phyloP scores from a whole-genome alignment of 768 basidiomycete genomes.

The Paxillus involutus region DNA sequence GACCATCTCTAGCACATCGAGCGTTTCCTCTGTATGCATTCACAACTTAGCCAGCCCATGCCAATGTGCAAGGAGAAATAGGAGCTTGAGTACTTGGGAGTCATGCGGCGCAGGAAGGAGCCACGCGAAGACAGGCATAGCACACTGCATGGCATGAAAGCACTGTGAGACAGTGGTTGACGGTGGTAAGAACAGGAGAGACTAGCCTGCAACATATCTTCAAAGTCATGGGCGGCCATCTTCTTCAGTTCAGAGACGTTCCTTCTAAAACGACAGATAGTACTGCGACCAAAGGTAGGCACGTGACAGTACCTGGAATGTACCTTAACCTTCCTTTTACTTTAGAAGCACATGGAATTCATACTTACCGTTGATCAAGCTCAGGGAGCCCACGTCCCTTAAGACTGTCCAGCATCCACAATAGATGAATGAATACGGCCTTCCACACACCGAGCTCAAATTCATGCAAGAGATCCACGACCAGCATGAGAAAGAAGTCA shows the following conservation, averaged over 20 bases:
- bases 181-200: not conserved
- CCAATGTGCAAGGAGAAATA: not conserved
- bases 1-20: not conserved
- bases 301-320: too few species aligned
- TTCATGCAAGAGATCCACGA: too few species aligned
- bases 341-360: not conserved
- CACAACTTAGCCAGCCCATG: slow-evolving; percentile 28
- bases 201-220: not conserved
- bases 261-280: too few species aligned
- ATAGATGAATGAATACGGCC: slow-evolving; percentile 32
- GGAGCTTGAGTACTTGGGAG: slow-evolving; percentile 3
- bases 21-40: slow-evolving; percentile 17
- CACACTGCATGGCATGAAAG: slow-evolving; percentile 16
- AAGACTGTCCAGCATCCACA: slow-evolving; percentile 29
- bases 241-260: too few species aligned
- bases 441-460: slow-evolving; percentile 39
- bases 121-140: slow-evolving; percentile 32
- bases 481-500: too few species aligned
- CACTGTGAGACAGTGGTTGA: not conserved
- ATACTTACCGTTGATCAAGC: slow-evolving; percentile 20
- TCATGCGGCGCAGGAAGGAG: slow-evolving; percentile 13
- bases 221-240: too few species aligned
- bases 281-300: too few species aligned
- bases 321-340: too few species aligned
- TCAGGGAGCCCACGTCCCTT: not conserved